Evolutionary conservation across 306 rosid species (phyloP).

Genomic region (Rubus parviflorus): DNA sequence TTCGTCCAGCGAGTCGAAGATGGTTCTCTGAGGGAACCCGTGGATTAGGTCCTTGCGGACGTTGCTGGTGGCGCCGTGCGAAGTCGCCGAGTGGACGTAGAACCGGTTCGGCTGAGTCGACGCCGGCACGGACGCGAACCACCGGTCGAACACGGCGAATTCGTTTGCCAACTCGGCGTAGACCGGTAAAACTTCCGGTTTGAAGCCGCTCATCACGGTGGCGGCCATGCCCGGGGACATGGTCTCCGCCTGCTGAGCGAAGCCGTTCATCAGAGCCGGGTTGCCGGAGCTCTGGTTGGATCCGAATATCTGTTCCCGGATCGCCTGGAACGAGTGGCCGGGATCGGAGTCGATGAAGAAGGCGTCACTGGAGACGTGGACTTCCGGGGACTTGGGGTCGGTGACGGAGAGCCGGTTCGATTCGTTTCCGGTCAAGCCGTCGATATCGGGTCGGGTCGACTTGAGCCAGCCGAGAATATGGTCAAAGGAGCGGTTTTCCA

Average conservation of each 20-base stretch:
- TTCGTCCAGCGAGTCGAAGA: constrained; percentile 79
- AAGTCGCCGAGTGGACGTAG: constrained; percentile 91
- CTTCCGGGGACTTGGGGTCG: constrained; percentile 38
- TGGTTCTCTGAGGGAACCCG: constrained; percentile 84
- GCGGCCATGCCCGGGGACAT: constrained; percentile 33
- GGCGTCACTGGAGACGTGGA: constrained; percentile 59
- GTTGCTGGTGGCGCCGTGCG: constrained; percentile 90
- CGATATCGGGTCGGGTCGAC: constrained; percentile 68
- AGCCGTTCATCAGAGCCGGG: constrained; percentile 81
- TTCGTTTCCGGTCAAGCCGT: constrained; percentile 69
- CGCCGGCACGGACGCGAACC: constrained; percentile 94
- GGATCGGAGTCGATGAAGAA: constrained; percentile 72
- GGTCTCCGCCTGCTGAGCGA: constrained; percentile 78
- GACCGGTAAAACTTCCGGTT: constrained; percentile 60
- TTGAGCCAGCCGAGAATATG: constrained; percentile 87
- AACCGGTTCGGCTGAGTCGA: constrained; percentile 94
- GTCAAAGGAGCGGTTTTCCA: constrained; percentile 98
- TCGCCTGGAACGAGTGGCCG: constrained; percentile 93
- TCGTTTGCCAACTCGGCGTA: constrained; percentile 62
- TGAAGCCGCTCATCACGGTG: constrained; percentile 88
- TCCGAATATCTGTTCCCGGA: constrained; percentile 83
- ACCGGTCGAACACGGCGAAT: constrained; percentile 69
- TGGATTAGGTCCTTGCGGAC: constrained; percentile 71
- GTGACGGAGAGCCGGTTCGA: constrained; percentile 50
- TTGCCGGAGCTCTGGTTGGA: constrained; percentile 41